Percentiles rank a stretch among this genome's conserved stretches.
Evolutionary conservation across 2,329 filamentous ascomycete species (phyloP).

Genomic region (Aspergillus intermedius): DNA sequence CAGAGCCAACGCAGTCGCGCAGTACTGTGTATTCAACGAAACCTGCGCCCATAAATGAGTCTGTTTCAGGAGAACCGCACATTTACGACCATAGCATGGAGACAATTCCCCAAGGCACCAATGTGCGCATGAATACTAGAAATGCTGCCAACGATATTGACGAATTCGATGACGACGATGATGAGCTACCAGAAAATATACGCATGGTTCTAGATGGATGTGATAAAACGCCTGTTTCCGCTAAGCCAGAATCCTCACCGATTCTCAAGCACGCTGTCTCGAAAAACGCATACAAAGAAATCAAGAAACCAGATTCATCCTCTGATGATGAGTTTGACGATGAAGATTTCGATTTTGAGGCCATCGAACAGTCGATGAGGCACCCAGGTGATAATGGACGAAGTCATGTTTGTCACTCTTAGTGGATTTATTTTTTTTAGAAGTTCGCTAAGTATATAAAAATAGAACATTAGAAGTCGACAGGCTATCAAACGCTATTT

Average conservation of each 20-base stretch:
- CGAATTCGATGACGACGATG: constrained; percentile 64
- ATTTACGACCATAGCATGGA: constrained; percentile 1
- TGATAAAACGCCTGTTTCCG: constrained; percentile 34
- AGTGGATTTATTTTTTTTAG: constrained; percentile 22
- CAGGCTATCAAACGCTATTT: constrained; percentile 80
- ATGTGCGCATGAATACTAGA: constrained; percentile 11
- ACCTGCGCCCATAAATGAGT: constrained; percentile 1
- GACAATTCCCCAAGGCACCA: constrained; percentile 4
- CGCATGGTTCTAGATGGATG: constrained; percentile 53
- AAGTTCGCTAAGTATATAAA: constrained; percentile 58
- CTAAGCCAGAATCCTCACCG: constrained; percentile 8
- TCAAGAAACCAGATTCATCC: constrained; percentile 27
- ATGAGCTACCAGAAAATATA: constrained; percentile 53
- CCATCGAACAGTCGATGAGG: constrained; percentile 56
- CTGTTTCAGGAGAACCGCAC: neutral
- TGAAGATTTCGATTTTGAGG: constrained; percentile 55
- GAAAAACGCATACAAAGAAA: constrained; percentile 3
- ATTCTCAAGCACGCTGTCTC: constrained; percentile 10
- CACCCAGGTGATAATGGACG: constrained; percentile 62
- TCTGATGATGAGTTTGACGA: constrained; percentile 68
- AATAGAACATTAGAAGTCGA: constrained; percentile 60
- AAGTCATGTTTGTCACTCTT: constrained; percentile 56
- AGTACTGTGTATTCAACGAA: neutral
- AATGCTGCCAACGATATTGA: constrained; percentile 36
- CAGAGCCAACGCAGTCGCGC: constrained; percentile 7